Evolutionary conservation across 768 basidiomycete genomes (phyloP), one percentile per base, ranked within the genome.

Genomic region (Hygrophorus pudorinus): DNA sequence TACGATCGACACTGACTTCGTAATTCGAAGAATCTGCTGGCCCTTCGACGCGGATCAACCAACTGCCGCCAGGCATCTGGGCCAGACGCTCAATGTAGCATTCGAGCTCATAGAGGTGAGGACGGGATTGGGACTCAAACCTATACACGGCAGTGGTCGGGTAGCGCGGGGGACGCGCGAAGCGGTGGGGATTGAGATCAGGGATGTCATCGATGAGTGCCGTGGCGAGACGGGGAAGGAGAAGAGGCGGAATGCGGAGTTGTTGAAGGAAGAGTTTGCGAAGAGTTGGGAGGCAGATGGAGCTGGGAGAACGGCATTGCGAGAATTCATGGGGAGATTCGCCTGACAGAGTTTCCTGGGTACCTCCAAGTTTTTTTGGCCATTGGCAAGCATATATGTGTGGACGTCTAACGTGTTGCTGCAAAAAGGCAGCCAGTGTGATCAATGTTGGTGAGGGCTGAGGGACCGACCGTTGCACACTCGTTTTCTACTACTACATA

Each of bases 21-120:
- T 13, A 14, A 12, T 27, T 6, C 16, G 8, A 21, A 58, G 56
- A 34, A 56, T 58, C 11, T 51, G 47, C 17, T 58, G 56, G 56
- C 56, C 54, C 1, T 50, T 58, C 31, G 42, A 46, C 6, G 50
- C 38, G 3, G 54, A 58, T 24, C 56, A 58, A 41, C 56, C 56
- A 0, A 21, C 46, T 1, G 48, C 51, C 1, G 53, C 56, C 0
- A 42, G 33, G 0, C 48, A 54, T 14, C 45, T 56, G 14, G 42
- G 48, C 1, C 48, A 48, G 1, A 51, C 45, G 16, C 48, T 58
- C 18, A 45, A 53, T 12, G 51, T 31, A 7, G 54, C 48, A 2
- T 54, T 57, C 28, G 53, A 57, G 14, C 47, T 57, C 0, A 30
- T 52, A 6, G 48, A 57, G 34, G 52, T 57, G 24, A 49, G 54